A percentile compares a stretch with the other conserved stretches of the same genome.
Conservation (phyloP, 257 asterid species). For the Solanum sejunctum region DNA sequence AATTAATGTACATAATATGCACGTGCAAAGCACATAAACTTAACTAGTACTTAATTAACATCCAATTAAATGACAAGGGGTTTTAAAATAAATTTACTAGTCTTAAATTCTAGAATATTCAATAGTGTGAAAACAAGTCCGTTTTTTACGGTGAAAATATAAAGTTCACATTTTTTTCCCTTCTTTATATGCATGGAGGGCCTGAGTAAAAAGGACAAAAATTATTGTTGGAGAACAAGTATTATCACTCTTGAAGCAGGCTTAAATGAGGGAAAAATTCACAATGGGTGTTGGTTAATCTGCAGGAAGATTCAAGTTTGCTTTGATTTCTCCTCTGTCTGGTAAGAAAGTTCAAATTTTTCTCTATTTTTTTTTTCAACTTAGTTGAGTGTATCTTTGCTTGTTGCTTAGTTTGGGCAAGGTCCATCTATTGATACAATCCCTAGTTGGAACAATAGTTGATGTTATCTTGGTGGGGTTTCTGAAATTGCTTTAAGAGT, state of each 20-base stretch:
- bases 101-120: neutral
- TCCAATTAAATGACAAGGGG: no score
- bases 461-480: neutral
- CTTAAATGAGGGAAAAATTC: neutral
- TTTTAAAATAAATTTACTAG: no score
- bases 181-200: neutral
- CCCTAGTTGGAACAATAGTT: neutral
- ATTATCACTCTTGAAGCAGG: neutral
- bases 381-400: neutral
- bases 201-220: neutral
- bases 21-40: neutral
- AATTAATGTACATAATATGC: no score
- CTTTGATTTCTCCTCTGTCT: neutral
- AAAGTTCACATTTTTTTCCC: neutral
- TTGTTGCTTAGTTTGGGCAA: neutral
- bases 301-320: neutral
- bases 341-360: neutral
- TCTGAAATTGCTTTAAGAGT: neutral
- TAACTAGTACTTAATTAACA: neutral
- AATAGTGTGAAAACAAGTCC: neutral
- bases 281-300: conserved; percentile 1
- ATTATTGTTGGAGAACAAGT: neutral
- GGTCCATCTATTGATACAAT: no score
- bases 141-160: neutral
- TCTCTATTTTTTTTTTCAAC: neutral